A percentile compares a stretch with the other conserved stretches of the same genome.
These are phyloP conservation scores for Lepiota brunneoincarnata DNA, from an alignment of 768 basidiomycete genomes.

Conservation along the genomic window DNA sequence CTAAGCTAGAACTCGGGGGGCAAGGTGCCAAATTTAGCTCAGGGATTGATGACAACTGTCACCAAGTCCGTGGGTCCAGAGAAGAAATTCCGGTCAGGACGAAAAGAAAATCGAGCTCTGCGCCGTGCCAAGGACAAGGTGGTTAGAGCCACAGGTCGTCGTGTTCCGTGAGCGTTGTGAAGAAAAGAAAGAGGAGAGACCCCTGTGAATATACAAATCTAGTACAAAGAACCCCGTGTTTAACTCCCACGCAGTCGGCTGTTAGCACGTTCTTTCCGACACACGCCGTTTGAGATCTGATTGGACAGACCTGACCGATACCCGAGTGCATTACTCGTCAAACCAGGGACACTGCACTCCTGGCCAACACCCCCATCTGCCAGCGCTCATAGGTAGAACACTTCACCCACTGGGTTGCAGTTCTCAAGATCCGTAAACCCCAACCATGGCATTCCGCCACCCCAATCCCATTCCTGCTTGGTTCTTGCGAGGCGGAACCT, in stretches of 20 bases:
- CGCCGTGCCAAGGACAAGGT: too few relatives aligned
- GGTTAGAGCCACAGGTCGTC: too few relatives aligned
- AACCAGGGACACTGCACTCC: background rate
- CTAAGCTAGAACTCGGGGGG: conserved; percentile 7
- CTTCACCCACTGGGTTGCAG: background rate
- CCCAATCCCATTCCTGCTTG: conserved; percentile 44
- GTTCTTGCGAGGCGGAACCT: conserved; percentile 73
- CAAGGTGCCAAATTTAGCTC: conserved; percentile 6
- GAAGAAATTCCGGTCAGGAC: background rate
- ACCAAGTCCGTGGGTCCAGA: background rate
- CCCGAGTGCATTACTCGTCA: background rate
- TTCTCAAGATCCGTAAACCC: background rate
- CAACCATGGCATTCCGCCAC: background rate
- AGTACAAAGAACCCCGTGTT: background rate
- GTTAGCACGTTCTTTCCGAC: background rate
- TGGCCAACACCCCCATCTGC: background rate
- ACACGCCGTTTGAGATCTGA: background rate
- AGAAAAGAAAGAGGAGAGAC: background rate
- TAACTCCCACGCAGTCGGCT: background rate
- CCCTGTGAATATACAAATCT: background rate
- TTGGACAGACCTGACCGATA: background rate
- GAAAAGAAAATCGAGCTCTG: background rate
- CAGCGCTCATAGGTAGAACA: background rate
- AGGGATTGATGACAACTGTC: conserved; percentile 12
- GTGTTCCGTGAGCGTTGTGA: too few relatives aligned